Evolutionary conservation across 2,329 filamentous ascomycete species (phyloP), one percentile per base, ranked within the genome.

Genomic region (Fulvia fulva): DNA sequence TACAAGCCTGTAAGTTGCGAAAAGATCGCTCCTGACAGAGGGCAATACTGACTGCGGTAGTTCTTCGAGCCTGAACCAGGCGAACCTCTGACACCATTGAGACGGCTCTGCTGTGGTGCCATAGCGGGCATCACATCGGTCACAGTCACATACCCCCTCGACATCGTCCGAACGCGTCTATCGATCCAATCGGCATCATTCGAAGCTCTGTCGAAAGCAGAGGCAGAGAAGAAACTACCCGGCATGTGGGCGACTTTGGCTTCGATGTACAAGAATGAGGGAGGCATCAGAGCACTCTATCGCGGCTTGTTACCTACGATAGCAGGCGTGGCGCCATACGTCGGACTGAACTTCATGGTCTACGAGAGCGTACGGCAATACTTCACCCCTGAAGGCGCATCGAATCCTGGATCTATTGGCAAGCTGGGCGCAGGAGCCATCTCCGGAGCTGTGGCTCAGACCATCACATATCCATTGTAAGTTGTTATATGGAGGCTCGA

Each of bases 161-260:
- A 99, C 72, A 99, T 99, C 70, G 93, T 97, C 60, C 90, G 94
- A 61, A 99, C 94, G 22, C 87, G 94, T 43, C 80, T 99, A 51
- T 97, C 93, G 7, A 97, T 99, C 55, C 94, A 99, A 74, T 92
- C 91, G 2, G 94, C 94, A n/a, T 97, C 93, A 5, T 97, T 99
- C 74, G 84, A 88, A 23, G 87, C 85, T 60, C 81, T 97, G 14
- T 83, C 86, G 53, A 76, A 80, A 53, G 82, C 79, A 69, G 81
- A 84, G 34, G 79, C 81, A 41, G 51, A 63, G 43, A 64, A 60
- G 47, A 86, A 89, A 70, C 77, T 96, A 22, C 93, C 92, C 0
- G 94, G 94, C 53, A 97, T 99, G 94, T 96, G 90, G 84, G 80
- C 82, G 56, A 94, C 92, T 0, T 80, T 97, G 81, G 73, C 78